Evolutionary conservation across 2,329 filamentous ascomycete species (phyloP).

Genomic region (Teratosphaeriaceae sp.): DNA sequence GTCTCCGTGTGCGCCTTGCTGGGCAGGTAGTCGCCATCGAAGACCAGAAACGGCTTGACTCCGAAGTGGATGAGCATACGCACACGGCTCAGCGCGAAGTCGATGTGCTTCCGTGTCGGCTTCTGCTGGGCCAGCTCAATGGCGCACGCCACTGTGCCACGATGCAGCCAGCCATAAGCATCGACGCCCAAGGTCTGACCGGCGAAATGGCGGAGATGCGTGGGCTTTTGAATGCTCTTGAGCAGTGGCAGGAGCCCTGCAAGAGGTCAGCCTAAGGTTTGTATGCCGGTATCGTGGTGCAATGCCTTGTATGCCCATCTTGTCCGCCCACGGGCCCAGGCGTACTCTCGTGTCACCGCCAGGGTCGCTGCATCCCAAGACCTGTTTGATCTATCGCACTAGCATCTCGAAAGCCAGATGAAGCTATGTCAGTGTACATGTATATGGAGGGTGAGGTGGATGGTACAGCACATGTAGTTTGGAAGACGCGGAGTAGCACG

Average conservation of each 20-base stretch:
- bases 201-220: slow-evolving; percentile 75
- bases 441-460: too few relatives aligned
- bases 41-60: slow-evolving; percentile 89
- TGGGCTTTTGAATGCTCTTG: slow-evolving; percentile 91
- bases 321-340: slow-evolving; percentile 4
- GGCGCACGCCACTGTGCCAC: slow-evolving; percentile 83
- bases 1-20: slow-evolving; percentile 87
- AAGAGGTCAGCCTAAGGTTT: slow-evolving; percentile 1
- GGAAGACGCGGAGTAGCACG: too few relatives aligned
- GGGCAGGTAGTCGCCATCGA: slow-evolving; percentile 90
- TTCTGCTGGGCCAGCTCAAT: slow-evolving; percentile 84
- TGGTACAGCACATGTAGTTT: too few relatives aligned
- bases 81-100: slow-evolving; percentile 83
- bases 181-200: slow-evolving; percentile 92
- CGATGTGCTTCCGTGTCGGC: slow-evolving; percentile 81
- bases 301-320: slow-evolving; percentile 34
- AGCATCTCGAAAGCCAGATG: background rate
- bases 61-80: slow-evolving; percentile 93
- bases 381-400: too few relatives aligned
- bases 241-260: slow-evolving; percentile 83
- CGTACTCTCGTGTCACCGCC: background rate
- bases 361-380: background rate
- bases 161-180: slow-evolving; percentile 96
- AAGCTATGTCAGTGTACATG: too few relatives aligned
- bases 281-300: background rate